These are phyloP conservation scores for Backusella sp. DNA, from an alignment of 192 early-diverging fungal species.

Conservation along the genomic window DNA sequence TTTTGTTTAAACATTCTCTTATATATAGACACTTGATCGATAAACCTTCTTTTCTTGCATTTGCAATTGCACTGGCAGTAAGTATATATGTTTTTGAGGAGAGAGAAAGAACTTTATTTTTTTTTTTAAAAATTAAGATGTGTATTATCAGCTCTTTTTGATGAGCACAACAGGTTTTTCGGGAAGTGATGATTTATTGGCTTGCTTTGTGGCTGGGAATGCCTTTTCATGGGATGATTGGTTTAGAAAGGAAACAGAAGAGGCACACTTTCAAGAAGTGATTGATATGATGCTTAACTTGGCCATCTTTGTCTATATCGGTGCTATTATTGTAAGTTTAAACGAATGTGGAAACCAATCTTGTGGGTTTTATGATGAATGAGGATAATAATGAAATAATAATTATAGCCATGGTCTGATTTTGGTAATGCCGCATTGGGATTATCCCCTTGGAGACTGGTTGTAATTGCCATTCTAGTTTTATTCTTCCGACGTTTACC, in stretches of 20 bases:
- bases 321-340: constrained; percentile 57
- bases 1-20: background rate
- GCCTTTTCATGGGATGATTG: constrained; percentile 90
- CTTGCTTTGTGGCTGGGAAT: constrained; percentile 79
- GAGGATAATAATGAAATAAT: background rate
- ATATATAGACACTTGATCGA: constrained; percentile 61
- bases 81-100: constrained; percentile 21
- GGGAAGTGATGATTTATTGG: constrained; percentile 73
- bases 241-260: constrained; percentile 80
- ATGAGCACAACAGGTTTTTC: constrained; percentile 70
- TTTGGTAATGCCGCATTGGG: constrained; percentile 55
- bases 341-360: background rate
- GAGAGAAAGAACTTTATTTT: background rate
- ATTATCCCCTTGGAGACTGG: constrained; percentile 67
- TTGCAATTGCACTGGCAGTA: constrained; percentile 78
- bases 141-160: constrained; percentile 45
- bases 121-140: background rate
- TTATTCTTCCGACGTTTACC: constrained; percentile 77
- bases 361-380: background rate
- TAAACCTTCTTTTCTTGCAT: constrained; percentile 81
- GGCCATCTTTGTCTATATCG: constrained; percentile 88
- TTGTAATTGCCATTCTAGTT: constrained; percentile 58
- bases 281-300: constrained; percentile 87
- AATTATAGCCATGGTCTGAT: constrained; percentile 56
- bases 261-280: constrained; percentile 86